Conservation (phyloP, 371 early-diverging fungal species). For the Blakeslea trispora region DNA sequence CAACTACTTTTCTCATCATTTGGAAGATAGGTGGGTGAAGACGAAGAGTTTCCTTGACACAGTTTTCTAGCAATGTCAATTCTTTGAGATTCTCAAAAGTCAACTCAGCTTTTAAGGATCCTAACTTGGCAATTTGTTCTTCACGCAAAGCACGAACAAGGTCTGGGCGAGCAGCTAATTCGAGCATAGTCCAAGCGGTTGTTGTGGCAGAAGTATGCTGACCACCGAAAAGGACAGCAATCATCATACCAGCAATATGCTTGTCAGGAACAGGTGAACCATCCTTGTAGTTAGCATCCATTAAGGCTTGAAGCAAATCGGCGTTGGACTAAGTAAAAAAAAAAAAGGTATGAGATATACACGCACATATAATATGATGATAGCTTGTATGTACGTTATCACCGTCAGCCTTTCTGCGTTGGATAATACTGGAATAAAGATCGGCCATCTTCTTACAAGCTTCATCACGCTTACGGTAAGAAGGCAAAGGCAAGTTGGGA, state of each 20-base stretch:
- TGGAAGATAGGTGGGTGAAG: conserved; percentile 93
- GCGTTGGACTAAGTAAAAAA: conserved; percentile 28
- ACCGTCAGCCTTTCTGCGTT: conserved; percentile 67
- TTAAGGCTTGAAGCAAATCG: conserved; percentile 85
- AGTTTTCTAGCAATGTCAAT: conserved; percentile 75
- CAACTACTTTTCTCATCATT: conserved; percentile 90
- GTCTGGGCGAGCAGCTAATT: conserved; percentile 82
- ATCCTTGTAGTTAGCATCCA: conserved; percentile 87
- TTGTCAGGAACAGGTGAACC: conserved; percentile 77
- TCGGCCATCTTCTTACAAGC: conserved; percentile 85
- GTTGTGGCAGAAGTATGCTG: conserved; percentile 97
- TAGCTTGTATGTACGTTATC: conserved; percentile 46
- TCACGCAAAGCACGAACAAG: conserved; percentile 57
- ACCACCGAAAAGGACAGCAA: conserved; percentile 94
- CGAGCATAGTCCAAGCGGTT: conserved; percentile 87
- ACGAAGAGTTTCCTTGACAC: conserved; percentile 90
- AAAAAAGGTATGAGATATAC: neutral
- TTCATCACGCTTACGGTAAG: conserved; percentile 76
- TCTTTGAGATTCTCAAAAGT: conserved; percentile 81
- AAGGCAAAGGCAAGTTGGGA: conserved; percentile 48
- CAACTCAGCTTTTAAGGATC: conserved; percentile 59
- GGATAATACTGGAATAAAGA: conserved; percentile 81
- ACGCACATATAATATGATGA: neutral
- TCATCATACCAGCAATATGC: conserved; percentile 93
- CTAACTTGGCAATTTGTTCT: conserved; percentile 66